Conservation (phyloP, 2,329 filamentous ascomycete species). For the Ascochyta lentis region DNA sequence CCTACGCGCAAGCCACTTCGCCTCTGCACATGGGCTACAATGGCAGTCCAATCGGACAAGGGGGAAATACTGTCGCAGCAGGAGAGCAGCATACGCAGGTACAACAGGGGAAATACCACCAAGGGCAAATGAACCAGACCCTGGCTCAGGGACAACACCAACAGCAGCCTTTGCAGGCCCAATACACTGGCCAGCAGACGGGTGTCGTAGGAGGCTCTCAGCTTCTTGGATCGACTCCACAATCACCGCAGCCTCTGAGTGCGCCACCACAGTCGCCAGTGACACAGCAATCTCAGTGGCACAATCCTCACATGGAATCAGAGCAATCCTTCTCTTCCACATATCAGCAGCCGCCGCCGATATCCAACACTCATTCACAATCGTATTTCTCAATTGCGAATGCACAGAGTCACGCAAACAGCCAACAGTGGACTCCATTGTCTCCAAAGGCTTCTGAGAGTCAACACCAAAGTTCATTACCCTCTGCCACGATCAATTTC, state of each 20-base stretch:
- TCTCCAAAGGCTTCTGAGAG: conserved; percentile 24
- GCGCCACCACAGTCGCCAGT: conserved; percentile 19
- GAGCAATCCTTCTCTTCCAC: conserved; percentile 3
- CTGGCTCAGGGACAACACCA: conserved; percentile 16
- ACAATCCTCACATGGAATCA: not conserved
- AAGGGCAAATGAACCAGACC: conserved; percentile 6
- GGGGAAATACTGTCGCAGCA: conserved; percentile 2
- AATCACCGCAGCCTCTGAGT: conserved; percentile 19
- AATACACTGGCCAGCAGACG: conserved; percentile 32
- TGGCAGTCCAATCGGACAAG: conserved; percentile 21
- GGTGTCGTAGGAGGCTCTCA: conserved; percentile 32
- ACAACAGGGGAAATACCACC: conserved; percentile 22
- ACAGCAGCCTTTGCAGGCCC: conserved; percentile 18
- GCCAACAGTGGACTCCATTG: conserved; percentile 33
- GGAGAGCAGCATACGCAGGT: conserved; percentile 14
- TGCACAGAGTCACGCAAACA: conserved; percentile 4
- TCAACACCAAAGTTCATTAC: conserved; percentile 18
- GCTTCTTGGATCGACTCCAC: conserved; percentile 8
- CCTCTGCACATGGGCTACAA: conserved; percentile 23
- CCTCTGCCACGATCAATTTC: conserved; percentile 25
- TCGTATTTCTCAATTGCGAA: conserved; percentile 19
- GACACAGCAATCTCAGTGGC: conserved; percentile 20
- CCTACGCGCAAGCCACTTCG: conserved; percentile 18
- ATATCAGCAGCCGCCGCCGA: not conserved
- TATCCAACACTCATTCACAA: conserved; percentile 1